A percentile compares a stretch with the other conserved stretches of the same genome.
phyloP scores from a whole-genome alignment of 2,329 filamentous ascomycete genomes.

The Alternaria triticina region DNA sequence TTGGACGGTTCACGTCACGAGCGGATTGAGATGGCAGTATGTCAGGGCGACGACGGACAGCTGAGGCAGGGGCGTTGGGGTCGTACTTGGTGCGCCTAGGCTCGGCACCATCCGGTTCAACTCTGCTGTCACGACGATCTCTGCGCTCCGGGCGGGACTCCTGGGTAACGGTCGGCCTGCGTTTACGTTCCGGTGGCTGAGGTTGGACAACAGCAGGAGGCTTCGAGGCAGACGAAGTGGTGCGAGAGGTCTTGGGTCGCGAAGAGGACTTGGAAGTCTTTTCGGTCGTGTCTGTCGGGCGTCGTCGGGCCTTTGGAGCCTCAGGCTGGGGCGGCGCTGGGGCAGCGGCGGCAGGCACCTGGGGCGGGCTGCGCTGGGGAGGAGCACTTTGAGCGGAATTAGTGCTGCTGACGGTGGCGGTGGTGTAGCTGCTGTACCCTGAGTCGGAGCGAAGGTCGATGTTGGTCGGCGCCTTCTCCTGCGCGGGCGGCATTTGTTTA shows the following conservation, averaged over 20 bases:
- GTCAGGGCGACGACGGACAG: conserved; percentile 19
- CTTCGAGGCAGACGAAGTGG: conserved; percentile 32
- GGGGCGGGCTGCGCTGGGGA: conserved; percentile 37
- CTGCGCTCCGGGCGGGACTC: conserved; percentile 10
- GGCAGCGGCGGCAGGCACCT: conserved; percentile 20
- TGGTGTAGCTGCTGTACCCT: conserved; percentile 67
- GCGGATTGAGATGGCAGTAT: conserved; percentile 36
- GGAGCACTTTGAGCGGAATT: conserved; percentile 56
- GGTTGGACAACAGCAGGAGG: conserved; percentile 14
- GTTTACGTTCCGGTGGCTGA: background rate
- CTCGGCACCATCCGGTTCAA: conserved; percentile 40
- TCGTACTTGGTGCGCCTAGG: conserved; percentile 41
- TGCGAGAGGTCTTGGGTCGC: conserved; percentile 32
- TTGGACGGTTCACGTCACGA: conserved; percentile 36
- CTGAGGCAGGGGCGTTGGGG: conserved; percentile 21
- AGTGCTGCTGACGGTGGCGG: conserved; percentile 59
- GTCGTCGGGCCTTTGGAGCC: conserved; percentile 23
- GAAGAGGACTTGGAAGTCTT: conserved; percentile 23
- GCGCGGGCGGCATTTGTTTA: conserved; percentile 35
- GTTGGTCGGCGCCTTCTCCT: conserved; percentile 35
- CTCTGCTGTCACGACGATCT: conserved; percentile 17
- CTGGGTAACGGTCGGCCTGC: conserved; percentile 7
- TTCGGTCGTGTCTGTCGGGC: conserved; percentile 15
- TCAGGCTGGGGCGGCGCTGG: conserved; percentile 26
- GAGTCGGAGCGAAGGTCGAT: conserved; percentile 64